A percentile compares a stretch with the other conserved stretches of the same genome.
Evolutionary conservation across 495 filamentous ascomycete species (phyloP).

Genomic region (Penicillium chermesinum): DNA sequence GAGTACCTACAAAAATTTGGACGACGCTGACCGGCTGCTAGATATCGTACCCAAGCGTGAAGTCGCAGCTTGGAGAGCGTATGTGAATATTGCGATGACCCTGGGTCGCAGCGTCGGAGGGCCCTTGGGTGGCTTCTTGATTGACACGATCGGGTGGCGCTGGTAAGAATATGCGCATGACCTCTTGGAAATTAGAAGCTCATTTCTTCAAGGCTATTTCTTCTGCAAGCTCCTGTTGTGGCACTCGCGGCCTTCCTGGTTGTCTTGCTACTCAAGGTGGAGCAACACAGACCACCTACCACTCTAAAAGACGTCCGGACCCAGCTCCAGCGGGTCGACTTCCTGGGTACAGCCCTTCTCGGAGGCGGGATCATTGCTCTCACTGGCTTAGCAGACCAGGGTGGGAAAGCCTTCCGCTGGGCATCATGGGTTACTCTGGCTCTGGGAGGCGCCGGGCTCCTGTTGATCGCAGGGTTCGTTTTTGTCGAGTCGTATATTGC

Average conservation of each 20-base stretch:
- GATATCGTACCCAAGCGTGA: conserved; percentile 64
- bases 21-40: neutral
- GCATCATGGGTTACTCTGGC: conserved; percentile 33
- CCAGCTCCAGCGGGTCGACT: conserved; percentile 49
- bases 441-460: conserved; percentile 11
- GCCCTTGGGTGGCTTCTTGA: conserved; percentile 58
- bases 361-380: conserved; percentile 42
- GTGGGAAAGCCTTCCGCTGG: conserved; percentile 55
- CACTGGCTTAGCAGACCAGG: conserved; percentile 55
- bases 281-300: conserved; percentile 8
- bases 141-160: conserved; percentile 63
- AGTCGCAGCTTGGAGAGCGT: conserved; percentile 61
- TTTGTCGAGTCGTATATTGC: conserved; percentile 48
- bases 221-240: conserved; percentile 53
- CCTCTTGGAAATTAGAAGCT: neutral
- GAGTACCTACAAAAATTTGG: neutral
- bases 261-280: conserved; percentile 41
- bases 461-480: conserved; percentile 43
- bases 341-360: conserved; percentile 50
- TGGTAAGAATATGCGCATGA: conserved; percentile 43
- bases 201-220: conserved; percentile 50
- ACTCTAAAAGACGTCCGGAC: conserved; percentile 2
- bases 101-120: conserved; percentile 61
- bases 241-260: conserved; percentile 46
- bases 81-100: conserved; percentile 60